Evolutionary conservation across 2,329 filamentous ascomycete species (phyloP), one percentile per base, ranked within the genome.

Genomic region (Penicillium rolfsii): DNA sequence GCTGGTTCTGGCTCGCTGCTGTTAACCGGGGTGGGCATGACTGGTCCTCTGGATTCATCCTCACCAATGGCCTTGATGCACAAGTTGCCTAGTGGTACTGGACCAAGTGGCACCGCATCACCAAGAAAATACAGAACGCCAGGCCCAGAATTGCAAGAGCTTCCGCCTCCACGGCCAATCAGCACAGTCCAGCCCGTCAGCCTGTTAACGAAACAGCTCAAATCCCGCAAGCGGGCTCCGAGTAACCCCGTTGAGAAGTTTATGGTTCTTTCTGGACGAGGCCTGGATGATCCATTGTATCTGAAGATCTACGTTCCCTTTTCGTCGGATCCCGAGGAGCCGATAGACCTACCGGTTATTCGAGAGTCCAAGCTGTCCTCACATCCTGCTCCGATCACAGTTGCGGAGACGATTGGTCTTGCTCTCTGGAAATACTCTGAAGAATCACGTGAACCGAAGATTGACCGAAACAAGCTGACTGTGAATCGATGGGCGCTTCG

Each of bases 401-500:
- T 89, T 5, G 81, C 82, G 0, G 86, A 89, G 68, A 83, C 87
- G 2, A 89, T 89, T 65, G 87, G 87, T 3, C 78, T 88, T 58
- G 82, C 83, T 7, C 74, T 89, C n/a, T 89, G 83, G 81, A 79
- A 82, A 56, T 89, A 88, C 66, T 79, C 81, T 16, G 85, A 88
- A 68, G 85, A 88, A 65, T 79, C 80, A 6, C 75, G 82, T 11
- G 79, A 86, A 59, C 86, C 86, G 8, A 64, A 80, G 1, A 75
- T 89, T 9, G 75, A 80, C 6, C 74, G 75, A 1, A 78, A 80
- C 28, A 84, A 86, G 64, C 74, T 83, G 57, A 86, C 84, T 57
- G 83, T 88, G 60, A 88, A 89, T 66, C 79, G 81, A 60, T 89
- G 87, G 87, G 84, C 85, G 28, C 74, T 89, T 56, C 81, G 87